phyloP scores from a whole-genome alignment of 2,329 filamentous ascomycete genomes.

The Achaetomium macrosporum region DNA sequence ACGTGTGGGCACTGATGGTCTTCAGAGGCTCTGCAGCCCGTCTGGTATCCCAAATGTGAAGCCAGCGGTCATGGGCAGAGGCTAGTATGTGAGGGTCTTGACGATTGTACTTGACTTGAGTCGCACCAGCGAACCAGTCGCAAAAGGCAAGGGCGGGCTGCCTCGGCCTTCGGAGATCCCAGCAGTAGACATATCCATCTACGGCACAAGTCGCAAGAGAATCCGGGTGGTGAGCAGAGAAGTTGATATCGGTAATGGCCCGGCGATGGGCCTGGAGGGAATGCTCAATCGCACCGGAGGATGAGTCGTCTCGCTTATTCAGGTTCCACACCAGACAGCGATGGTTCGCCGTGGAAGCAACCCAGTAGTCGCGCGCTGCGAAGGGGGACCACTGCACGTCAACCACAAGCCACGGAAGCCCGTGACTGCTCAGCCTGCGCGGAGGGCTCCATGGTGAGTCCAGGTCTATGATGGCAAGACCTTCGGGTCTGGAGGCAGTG shows the following conservation, averaged over 20 bases:
- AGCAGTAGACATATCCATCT: conserved; percentile 87
- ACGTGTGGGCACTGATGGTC: conserved; percentile 81
- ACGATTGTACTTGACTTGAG: conserved; percentile 91
- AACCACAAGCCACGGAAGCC: conserved; percentile 88
- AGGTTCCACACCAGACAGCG: conserved; percentile 93
- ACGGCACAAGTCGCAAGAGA: conserved; percentile 85
- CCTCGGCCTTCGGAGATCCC: conserved; percentile 73
- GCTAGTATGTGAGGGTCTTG: conserved; percentile 82
- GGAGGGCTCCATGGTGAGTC: conserved; percentile 85
- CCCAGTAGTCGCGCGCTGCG: conserved; percentile 82
- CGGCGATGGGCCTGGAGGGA: conserved; percentile 76
- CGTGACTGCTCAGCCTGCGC: conserved; percentile 72
- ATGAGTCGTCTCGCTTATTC: conserved; percentile 68
- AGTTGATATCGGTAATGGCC: conserved; percentile 94
- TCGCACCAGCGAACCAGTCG: conserved; percentile 90
- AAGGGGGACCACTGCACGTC: conserved; percentile 98
- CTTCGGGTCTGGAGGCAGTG: conserved; percentile 56
- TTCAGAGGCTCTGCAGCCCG: conserved; percentile 71
- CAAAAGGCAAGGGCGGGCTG: conserved; percentile 75
- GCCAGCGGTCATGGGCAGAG: conserved; percentile 80
- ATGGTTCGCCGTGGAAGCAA: conserved; percentile 90
- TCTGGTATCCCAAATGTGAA: conserved; percentile 87
- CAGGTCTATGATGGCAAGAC: conserved; percentile 84
- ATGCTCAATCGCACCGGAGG: conserved; percentile 69
- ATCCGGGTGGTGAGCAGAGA: conserved; percentile 87